Percentiles rank a stretch among this genome's conserved stretches.
Conservation (phyloP, 2,329 filamentous ascomycete species). For the Dichotomopilus funicola region DNA sequence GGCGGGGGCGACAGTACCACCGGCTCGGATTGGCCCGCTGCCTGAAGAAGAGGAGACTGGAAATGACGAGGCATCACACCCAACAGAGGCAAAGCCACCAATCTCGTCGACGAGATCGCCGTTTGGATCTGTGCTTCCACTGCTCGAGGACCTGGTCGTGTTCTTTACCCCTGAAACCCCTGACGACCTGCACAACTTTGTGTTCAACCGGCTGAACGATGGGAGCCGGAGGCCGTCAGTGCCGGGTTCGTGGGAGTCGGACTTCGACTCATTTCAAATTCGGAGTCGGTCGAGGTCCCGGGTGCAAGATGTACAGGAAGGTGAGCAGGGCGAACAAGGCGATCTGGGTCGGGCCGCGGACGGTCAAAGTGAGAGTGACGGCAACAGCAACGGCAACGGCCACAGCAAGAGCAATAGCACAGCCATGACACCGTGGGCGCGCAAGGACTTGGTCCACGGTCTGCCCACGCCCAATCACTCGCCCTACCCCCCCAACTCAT, state of each 20-base stretch:
- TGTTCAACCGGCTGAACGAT: constrained; percentile 41
- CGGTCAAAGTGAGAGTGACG: no score
- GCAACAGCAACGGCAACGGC: no score
- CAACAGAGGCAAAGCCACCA: neutral
- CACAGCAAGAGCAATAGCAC: no score
- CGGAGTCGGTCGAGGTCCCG: neutral
- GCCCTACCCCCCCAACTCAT: constrained; percentile 1
- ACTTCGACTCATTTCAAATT: neutral
- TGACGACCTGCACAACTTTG: constrained; percentile 39
- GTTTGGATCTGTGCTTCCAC: constrained; percentile 42
- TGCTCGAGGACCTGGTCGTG: constrained; percentile 51
- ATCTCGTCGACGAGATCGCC: constrained; percentile 15
- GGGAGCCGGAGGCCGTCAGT: constrained; percentile 25
- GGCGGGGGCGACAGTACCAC: no score
- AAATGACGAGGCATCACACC: no score
- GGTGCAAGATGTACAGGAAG: no score
- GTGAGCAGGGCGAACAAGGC: no score
- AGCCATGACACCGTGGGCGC: neutral
- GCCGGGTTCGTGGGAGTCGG: neutral
- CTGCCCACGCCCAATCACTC: constrained; percentile 35
- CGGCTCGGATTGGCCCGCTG: no score
- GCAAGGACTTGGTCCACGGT: constrained; percentile 16
- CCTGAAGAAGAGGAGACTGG: no score
- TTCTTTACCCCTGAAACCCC: constrained; percentile 42
- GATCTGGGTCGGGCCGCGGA: no score